Percentiles rank a stretch among this genome's conserved stretches.
These are phyloP conservation scores for Sarocladium strictum DNA, from an alignment of 2,329 filamentous ascomycete genomes.

Conservation along the genomic window DNA sequence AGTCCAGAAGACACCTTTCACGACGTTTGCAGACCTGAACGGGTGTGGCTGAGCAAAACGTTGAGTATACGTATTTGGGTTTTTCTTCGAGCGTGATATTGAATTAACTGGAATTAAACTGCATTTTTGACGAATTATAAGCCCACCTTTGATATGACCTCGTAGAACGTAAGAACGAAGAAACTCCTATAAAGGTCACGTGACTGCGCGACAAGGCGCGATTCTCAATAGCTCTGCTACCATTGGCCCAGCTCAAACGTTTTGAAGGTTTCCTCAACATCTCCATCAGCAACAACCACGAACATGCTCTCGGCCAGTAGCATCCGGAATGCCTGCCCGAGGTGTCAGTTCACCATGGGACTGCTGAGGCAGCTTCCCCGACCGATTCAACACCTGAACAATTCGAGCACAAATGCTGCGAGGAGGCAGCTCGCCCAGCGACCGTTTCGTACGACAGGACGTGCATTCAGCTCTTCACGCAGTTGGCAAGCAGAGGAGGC, in stretches of 20 bases:
- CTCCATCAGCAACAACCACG: conserved; percentile 10
- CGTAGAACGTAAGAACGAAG: not conserved
- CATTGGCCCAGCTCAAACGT: not conserved
- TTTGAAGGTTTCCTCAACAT: not conserved
- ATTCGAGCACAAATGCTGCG: not conserved
- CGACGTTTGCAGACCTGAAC: conserved; percentile 4
- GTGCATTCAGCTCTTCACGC: conserved; percentile 14
- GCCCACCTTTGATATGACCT: too few relatives aligned
- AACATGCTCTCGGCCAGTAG: conserved; percentile 30
- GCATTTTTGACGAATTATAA: too few relatives aligned
- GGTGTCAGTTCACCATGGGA: conserved; percentile 15
- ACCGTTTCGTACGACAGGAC: not conserved
- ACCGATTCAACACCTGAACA: conserved; percentile 11
- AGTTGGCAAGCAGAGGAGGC: conserved; percentile 16
- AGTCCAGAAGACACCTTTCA: conserved; percentile 34
- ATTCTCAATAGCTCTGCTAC: conserved; percentile 4
- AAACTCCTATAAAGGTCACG: conserved; percentile 18
- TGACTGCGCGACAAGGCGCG: conserved; percentile 18
- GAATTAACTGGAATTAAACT: not conserved
- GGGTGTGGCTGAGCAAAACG: not conserved
- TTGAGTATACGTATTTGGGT: too few relatives aligned
- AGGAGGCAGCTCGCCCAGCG: not conserved
- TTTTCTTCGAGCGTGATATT: too few relatives aligned
- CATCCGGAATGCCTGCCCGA: conserved; percentile 27
- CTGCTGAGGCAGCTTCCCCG: not conserved